A percentile compares a stretch with the other conserved stretches of the same genome.
phyloP scores from a whole-genome alignment of 306 rosid genomes.

The Cicer judaicum region DNA sequence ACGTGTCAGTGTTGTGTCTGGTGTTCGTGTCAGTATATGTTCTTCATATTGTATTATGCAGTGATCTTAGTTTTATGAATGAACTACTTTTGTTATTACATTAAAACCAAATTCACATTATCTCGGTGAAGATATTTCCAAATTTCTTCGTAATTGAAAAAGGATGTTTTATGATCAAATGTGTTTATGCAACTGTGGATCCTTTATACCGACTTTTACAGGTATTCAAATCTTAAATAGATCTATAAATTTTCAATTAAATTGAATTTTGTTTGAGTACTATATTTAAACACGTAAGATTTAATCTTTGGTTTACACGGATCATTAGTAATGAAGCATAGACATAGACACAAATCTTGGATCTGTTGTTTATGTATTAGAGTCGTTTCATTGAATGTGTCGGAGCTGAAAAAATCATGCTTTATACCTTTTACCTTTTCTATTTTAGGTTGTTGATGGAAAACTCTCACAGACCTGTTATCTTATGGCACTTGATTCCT shows the following conservation, averaged over 20 bases:
- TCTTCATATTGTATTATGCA: background rate
- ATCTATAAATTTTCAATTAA: no score
- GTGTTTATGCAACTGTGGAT: no score
- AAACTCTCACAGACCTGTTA: slow-evolving; percentile 87
- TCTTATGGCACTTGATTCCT: slow-evolving; percentile 85
- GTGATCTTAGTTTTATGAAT: slow-evolving; percentile 13
- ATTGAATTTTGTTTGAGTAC: no score
- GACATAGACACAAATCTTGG: background rate
- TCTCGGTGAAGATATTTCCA: slow-evolving; percentile 12
- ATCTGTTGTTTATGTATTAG: background rate
- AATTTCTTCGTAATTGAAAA: background rate
- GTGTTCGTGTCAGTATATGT: no score
- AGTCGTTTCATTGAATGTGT: background rate
- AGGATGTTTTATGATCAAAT: no score
- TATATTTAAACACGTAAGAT: no score
- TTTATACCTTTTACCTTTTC: slow-evolving; percentile 3
- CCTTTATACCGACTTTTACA: no score
- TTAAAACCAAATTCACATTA: slow-evolving; percentile 14
- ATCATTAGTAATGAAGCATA: no score
- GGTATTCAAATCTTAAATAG: no score
- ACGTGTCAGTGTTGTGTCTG: no score
- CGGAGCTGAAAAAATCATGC: background rate
- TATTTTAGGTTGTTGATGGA: slow-evolving; percentile 78
- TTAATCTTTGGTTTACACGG: no score
- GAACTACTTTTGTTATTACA: slow-evolving; percentile 7